phyloP scores from a whole-genome alignment of 2,329 filamentous ascomycete genomes.

The Pseudonectria buxi region DNA sequence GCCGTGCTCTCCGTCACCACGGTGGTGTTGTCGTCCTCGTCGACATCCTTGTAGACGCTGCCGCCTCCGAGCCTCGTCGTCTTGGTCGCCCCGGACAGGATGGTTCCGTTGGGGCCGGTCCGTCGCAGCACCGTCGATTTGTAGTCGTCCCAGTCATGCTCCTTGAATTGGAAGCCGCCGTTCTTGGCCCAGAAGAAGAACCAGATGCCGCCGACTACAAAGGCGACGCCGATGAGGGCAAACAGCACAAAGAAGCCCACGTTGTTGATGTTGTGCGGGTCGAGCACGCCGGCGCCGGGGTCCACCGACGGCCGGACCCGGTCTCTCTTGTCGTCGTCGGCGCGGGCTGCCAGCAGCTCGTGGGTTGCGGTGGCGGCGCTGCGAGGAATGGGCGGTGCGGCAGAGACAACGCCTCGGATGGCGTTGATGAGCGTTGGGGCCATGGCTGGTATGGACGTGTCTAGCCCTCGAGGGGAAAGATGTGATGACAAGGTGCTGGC shows the following conservation, averaged over 20 bases:
- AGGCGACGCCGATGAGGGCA: slow-evolving; percentile 69
- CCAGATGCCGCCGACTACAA: slow-evolving; percentile 77
- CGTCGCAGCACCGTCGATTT: slow-evolving; percentile 88
- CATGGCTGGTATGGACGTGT: slow-evolving; percentile 25
- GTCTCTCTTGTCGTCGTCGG: slow-evolving; percentile 24
- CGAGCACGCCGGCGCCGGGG: slow-evolving; percentile 42
- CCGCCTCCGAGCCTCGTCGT: slow-evolving; percentile 82
- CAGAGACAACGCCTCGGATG: slow-evolving; percentile 25
- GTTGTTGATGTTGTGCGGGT: slow-evolving; percentile 53
- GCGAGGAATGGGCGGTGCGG: slow-evolving; percentile 10
- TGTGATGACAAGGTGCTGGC: slow-evolving; percentile 10
- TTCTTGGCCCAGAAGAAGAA: slow-evolving; percentile 99
- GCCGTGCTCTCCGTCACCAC: slow-evolving; percentile 38
- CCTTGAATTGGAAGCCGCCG: slow-evolving; percentile 80
- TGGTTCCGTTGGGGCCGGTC: slow-evolving; percentile 81
- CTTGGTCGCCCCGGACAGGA: slow-evolving; percentile 74
- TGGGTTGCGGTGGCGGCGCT: slow-evolving; percentile 27
- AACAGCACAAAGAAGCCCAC: slow-evolving; percentile 78
- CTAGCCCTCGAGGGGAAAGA: slow-evolving; percentile 4
- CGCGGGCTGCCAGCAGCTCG: slow-evolving; percentile 36
- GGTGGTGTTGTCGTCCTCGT: slow-evolving; percentile 41
- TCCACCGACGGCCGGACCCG: slow-evolving; percentile 27
- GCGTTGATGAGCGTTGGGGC: slow-evolving; percentile 33
- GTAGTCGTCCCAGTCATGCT: slow-evolving; percentile 96
- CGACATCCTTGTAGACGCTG: slow-evolving; percentile 71